Conservation (phyloP, 176 grass and related monocot species). For the Cocos nucifera region DNA sequence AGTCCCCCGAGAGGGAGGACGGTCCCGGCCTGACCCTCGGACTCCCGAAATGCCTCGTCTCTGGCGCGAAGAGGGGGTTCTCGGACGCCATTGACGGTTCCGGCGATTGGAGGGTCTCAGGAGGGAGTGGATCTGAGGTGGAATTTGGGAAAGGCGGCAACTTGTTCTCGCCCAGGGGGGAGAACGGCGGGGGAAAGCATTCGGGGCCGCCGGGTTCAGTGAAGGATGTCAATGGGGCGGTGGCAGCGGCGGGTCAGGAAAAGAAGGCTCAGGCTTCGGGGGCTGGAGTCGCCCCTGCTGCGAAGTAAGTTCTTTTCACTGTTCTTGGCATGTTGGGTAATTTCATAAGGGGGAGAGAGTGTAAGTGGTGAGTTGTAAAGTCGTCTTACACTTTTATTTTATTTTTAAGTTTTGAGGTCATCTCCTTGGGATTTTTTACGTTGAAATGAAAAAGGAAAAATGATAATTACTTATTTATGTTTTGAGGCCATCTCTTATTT, state of each 20-base stretch:
- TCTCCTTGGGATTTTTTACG: no score
- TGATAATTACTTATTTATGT: no score
- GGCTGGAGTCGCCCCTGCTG: neutral
- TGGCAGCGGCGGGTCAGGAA: neutral
- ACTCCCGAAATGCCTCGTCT: constrained; percentile 33
- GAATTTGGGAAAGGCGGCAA: constrained; percentile 28
- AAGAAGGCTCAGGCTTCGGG: no score
- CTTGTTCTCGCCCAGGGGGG: constrained; percentile 7
- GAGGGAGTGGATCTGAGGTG: constrained; percentile 15
- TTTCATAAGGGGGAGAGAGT: no score
- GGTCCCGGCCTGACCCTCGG: constrained; percentile 34
- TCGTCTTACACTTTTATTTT: no score
- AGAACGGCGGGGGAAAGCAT: neutral
- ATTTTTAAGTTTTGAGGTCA: no score
- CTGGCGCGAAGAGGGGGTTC: constrained; percentile 70
- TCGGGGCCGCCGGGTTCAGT: neutral
- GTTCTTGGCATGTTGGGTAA: no score
- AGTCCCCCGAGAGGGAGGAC: constrained; percentile 13
- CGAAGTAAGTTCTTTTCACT: constrained; percentile 8
- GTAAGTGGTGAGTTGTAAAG: no score
- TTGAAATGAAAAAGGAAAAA: no score
- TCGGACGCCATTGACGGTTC: constrained; percentile 38
- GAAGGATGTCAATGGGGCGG: neutral
- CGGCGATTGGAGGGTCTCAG: constrained; percentile 21
- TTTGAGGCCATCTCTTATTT: no score